phyloP scores from a whole-genome alignment of 1,139 yeast genomes.

The Pichia sp. region DNA sequence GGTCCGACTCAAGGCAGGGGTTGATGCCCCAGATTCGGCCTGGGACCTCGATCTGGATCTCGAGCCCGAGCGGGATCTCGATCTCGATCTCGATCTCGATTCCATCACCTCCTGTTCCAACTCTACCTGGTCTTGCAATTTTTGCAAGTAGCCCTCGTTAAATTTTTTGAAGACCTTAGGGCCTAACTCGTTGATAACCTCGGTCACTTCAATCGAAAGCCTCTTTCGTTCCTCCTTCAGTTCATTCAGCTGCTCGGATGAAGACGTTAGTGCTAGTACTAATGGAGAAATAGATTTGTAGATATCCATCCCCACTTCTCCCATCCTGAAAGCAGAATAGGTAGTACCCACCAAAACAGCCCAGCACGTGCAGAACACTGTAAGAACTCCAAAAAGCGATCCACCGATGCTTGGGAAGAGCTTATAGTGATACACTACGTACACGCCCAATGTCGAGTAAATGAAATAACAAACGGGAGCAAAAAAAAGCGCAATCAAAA shows the following conservation, averaged over 20 bases:
- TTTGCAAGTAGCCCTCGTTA: slow-evolving; percentile 21
- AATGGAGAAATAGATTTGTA: slow-evolving; percentile 66
- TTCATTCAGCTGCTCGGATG: slow-evolving; percentile 43
- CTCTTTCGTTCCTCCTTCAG: slow-evolving; percentile 46
- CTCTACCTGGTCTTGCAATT: slow-evolving; percentile 24
- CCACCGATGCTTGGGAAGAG: slow-evolving; percentile 31
- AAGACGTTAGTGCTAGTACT: slow-evolving; percentile 48
- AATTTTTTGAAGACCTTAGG: slow-evolving; percentile 59
- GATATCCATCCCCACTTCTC: slow-evolving; percentile 73
- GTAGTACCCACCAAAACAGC: slow-evolving; percentile 54
- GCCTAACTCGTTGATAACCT: slow-evolving; percentile 56
- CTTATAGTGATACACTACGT: slow-evolving; percentile 38
- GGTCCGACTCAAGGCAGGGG: slow-evolving; percentile 15
- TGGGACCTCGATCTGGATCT: slow-evolving; percentile 15
- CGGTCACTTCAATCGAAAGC: slow-evolving; percentile 52
- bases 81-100: slow-evolving; percentile 24
- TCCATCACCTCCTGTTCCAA: slow-evolving; percentile 24
- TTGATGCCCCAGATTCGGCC: background rate
- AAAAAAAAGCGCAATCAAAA: slow-evolving; percentile 59
- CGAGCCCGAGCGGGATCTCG: slow-evolving; percentile 18
- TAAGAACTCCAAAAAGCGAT: slow-evolving; percentile 40
- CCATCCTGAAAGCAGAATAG: slow-evolving; percentile 64
- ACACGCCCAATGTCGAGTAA: slow-evolving; percentile 56
- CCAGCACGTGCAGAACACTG: slow-evolving; percentile 39
- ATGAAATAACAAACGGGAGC: slow-evolving; percentile 66